phyloP scores from a whole-genome alignment of 2,329 filamentous ascomycete genomes.

The Fusarium sp. region DNA sequence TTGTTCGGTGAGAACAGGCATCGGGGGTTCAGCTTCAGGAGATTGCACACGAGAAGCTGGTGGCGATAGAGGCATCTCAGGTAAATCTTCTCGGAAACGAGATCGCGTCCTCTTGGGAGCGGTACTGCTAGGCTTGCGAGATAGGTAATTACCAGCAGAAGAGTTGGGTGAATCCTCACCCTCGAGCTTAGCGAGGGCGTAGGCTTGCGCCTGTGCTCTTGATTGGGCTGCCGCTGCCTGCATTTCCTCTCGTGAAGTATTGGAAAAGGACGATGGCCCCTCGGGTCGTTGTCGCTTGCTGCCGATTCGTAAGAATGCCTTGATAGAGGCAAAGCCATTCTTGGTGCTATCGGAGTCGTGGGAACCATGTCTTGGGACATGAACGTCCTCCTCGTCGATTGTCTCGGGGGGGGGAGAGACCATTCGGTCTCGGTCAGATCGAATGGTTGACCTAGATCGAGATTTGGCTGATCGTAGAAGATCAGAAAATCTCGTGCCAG shows the following conservation, averaged over 20 bases:
- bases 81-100: constrained; percentile 91
- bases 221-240: constrained; percentile 50
- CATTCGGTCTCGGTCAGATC: constrained; percentile 54
- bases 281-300: constrained; percentile 67
- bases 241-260: constrained; percentile 91
- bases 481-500: constrained; percentile 48
- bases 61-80: constrained; percentile 86
- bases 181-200: constrained; percentile 51
- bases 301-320: constrained; percentile 79
- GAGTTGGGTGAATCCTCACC: constrained; percentile 45
- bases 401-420: constrained; percentile 52
- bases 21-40: constrained; percentile 69
- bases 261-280: constrained; percentile 84
- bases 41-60: constrained; percentile 85
- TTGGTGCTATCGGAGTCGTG: constrained; percentile 65
- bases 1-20: constrained; percentile 50
- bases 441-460: constrained; percentile 61
- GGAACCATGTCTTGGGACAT: constrained; percentile 64
- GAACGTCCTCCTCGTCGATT: constrained; percentile 61
- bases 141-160: constrained; percentile 43
- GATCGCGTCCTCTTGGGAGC: constrained; percentile 84
- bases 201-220: constrained; percentile 47
- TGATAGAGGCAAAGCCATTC: constrained; percentile 66
- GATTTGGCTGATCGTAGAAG: constrained; percentile 60
- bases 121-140: constrained; percentile 52